These are phyloP conservation scores for Monosporascus sp. DNA, from an alignment of 2,329 filamentous ascomycete species.

Conservation along the genomic window DNA sequence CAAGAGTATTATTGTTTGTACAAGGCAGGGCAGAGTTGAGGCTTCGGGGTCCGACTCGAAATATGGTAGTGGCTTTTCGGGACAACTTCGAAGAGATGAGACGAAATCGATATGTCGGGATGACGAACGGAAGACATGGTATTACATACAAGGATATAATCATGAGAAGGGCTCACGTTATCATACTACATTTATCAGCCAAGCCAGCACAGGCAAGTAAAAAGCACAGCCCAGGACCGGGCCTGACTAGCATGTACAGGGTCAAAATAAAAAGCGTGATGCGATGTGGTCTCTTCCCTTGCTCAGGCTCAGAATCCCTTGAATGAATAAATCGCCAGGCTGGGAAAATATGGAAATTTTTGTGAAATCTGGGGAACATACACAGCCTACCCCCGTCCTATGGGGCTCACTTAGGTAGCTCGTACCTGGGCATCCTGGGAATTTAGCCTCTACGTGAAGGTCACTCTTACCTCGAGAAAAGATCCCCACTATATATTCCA, in stretches of 20 bases:
- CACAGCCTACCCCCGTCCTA: slow-evolving; percentile 10
- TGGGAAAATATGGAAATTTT: slow-evolving; percentile 20
- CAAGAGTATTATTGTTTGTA: too few relatives aligned
- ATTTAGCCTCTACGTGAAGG: slow-evolving; percentile 2
- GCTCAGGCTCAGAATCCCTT: not conserved
- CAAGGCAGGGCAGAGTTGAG: too few relatives aligned
- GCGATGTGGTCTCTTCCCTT: slow-evolving; percentile 19
- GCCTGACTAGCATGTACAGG: not conserved
- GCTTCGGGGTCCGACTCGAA: too few relatives aligned
- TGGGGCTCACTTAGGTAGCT: slow-evolving; percentile 3
- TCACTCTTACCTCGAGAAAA: slow-evolving; percentile 5
- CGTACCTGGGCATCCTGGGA: not conserved
- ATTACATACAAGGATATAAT: not conserved
- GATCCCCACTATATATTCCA: not conserved
- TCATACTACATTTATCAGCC: not conserved
- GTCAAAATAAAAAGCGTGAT: slow-evolving; percentile 25
- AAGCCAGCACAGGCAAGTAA: not conserved
- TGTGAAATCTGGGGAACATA: slow-evolving; percentile 23
- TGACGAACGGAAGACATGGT: not conserved
- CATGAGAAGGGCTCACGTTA: not conserved
- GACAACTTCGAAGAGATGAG: not conserved
- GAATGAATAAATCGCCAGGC: slow-evolving; percentile 22
- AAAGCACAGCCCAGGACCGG: slow-evolving; percentile 8
- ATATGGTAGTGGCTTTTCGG: too few relatives aligned
- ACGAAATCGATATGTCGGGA: not conserved